A percentile compares a stretch with the other conserved stretches of the same genome.
phyloP scores from a whole-genome alignment of 1,284 basidiomycete genomes.

The Ustilago xerochloae region DNA sequence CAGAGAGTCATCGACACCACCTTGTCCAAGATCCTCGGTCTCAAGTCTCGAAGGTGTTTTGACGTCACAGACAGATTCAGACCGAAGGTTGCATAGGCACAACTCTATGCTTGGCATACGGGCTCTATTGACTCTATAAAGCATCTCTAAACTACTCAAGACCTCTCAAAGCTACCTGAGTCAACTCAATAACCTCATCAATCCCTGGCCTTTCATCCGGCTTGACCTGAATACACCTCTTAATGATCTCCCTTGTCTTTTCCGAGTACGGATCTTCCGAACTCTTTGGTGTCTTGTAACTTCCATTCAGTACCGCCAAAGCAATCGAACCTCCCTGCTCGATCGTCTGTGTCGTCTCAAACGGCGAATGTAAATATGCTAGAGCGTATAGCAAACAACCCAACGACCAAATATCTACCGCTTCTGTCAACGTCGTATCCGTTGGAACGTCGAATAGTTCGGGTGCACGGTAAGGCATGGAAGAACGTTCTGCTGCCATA shows the following conservation, averaged over 20 bases:
- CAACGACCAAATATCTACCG: conserved; percentile 68
- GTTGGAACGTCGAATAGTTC: conserved; percentile 68
- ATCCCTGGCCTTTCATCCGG: conserved; percentile 58
- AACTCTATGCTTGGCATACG: too few species aligned
- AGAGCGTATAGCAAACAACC: conserved; percentile 65
- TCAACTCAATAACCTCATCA: conserved; percentile 56
- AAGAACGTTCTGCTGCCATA: conserved; percentile 63
- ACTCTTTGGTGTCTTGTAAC: conserved; percentile 62
- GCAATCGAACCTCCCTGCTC: conserved; percentile 68
- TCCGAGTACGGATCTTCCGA: conserved; percentile 55
- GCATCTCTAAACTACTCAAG: conserved; percentile 19
- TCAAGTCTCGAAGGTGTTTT: too few species aligned
- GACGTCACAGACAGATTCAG: too few species aligned
- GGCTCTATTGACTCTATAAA: too few species aligned
- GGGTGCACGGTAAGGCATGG: conserved; percentile 68
- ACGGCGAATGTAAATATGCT: conserved; percentile 68
- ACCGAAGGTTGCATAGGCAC: too few species aligned
- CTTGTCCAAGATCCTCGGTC: too few species aligned
- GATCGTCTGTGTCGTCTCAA: conserved; percentile 66
- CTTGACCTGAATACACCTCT: conserved; percentile 58
- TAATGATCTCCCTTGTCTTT: conserved; percentile 60
- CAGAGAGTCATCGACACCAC: too few species aligned
- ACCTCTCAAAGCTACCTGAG: conserved; percentile 46
- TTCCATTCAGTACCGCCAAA: conserved; percentile 65
- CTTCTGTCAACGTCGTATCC: conserved; percentile 61